Base-by-base conservation (phyloP, 2,329 filamentous ascomycete genomes). In the Uncinocarpus reesii region DNA sequence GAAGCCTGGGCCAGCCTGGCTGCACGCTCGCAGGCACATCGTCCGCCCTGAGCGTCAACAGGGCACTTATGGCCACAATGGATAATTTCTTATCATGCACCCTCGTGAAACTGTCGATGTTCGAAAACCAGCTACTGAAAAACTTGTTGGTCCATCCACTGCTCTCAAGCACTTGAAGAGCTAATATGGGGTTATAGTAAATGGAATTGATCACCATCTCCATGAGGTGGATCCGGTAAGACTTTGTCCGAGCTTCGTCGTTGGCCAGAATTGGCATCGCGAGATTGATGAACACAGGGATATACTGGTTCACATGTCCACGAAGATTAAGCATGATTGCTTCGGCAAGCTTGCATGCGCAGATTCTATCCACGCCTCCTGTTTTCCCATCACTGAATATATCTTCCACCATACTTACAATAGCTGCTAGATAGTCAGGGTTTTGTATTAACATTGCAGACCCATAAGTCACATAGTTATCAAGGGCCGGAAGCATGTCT, bases 1-100 rank as follows among this genome's bases (percentile, higher is more conserved):
- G 77, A 56, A 98, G 73, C 59, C 92, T 79, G 7, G 90, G 90
- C 92, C 92, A 98, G 47, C 92, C 92, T 56, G 88, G 86, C 56
- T 93, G 88, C 23, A 98, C 86, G 61, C 89, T 96, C n/a, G 78
- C 73, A 0, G 92, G 92, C 6, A 98, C 84, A 60, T 93, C 84
- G 46, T 86, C 81, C 8, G 82, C 81, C 53, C 78, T 80, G 50
- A 98, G 70, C 38, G 81, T 85, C 44, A 98, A 78, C 8, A 98
- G 78, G 4, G 87, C 78, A 51, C 86, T 83, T 58, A 98, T 96
- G 40, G 89, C 90, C 15, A 89, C 86, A 58, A 98, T 95, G 53
- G 87, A 95, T 21, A 98, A 75, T 74, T 95, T 98, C 78, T 98
- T 98, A 73, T 98, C 92, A 64, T 98, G 92, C 2, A 98, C 92